These are phyloP conservation scores for Solanum appendiculatum DNA, from an alignment of 257 asterid genomes.

Conservation along the genomic window DNA sequence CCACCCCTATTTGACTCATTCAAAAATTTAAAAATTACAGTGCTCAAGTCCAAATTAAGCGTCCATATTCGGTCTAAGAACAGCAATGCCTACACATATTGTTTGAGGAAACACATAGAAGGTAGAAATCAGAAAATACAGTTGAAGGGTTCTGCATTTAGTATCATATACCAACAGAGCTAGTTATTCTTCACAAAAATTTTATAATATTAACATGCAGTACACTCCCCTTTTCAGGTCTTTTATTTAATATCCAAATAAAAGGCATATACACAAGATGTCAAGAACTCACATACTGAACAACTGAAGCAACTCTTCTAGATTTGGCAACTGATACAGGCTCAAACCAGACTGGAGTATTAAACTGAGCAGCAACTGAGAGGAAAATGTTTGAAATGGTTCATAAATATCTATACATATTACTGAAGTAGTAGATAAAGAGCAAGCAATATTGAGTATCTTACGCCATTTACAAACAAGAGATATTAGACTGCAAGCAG, in stretches of 20 bases:
- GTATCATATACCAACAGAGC: neutral
- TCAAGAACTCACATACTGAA: constrained; percentile 51
- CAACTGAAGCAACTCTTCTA: constrained; percentile 62
- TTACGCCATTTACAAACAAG: neutral
- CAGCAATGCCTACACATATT: neutral
- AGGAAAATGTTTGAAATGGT: constrained; percentile 8
- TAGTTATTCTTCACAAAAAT: neutral
- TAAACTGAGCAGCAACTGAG: constrained; percentile 72
- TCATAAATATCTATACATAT: neutral
- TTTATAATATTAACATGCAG: neutral
- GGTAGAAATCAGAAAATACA: neutral
- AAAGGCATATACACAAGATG: neutral
- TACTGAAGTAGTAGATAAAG: constrained; percentile 2
- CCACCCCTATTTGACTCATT: neutral
- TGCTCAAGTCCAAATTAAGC: neutral
- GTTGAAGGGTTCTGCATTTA: neutral
- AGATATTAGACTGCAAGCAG: neutral
- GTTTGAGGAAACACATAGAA: neutral
- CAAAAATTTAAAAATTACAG: neutral
- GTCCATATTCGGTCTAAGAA: neutral
- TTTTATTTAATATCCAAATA: neutral
- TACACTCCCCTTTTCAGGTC: neutral
- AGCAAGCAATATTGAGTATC: neutral
- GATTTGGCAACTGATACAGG: constrained; percentile 93
- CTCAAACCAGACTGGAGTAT: constrained; percentile 82